Evolutionary conservation across 148 eudicot species (phyloP).

Genomic region (Nepenthes gracilis): DNA sequence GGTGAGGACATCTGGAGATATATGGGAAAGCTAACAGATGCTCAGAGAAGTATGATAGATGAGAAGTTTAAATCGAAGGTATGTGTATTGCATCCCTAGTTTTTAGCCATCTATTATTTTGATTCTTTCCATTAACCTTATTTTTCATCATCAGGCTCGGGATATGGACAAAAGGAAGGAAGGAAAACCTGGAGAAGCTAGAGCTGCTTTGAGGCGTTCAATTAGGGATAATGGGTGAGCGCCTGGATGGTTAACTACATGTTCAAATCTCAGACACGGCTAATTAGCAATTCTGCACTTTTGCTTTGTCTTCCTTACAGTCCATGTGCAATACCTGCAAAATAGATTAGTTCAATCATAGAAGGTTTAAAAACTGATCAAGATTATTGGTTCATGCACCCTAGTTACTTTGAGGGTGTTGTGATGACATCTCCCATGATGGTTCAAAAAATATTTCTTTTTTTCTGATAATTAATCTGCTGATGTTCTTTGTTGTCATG

Average conservation of each 20-base stretch:
- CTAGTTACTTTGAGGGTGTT: no score
- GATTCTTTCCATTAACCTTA: slow-evolving; percentile 5
- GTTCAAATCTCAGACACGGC: background rate
- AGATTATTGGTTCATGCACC: no score
- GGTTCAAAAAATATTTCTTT: no score
- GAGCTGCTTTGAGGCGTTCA: slow-evolving; percentile 80
- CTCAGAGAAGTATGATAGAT: slow-evolving; percentile 95
- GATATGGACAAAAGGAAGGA: slow-evolving; percentile 96
- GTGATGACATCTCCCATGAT: no score
- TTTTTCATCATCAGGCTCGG: slow-evolving; percentile 47
- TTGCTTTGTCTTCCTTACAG: no score
- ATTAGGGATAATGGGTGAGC: slow-evolving; percentile 92
- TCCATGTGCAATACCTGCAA: no score
- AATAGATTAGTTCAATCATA: no score
- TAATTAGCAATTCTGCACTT: background rate
- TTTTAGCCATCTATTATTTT: background rate
- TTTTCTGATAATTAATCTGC: no score
- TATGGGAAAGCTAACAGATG: slow-evolving; percentile 87
- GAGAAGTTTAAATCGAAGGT: slow-evolving; percentile 96
- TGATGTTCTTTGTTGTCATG: no score
- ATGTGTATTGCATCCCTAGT: background rate
- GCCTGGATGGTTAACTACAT: background rate
- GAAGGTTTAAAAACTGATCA: no score
- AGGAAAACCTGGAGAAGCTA: slow-evolving; percentile 90
- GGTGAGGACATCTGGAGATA: slow-evolving; percentile 98